Conservation (phyloP, 2,329 filamentous ascomycete genomes). For the Botrytis elliptica region DNA sequence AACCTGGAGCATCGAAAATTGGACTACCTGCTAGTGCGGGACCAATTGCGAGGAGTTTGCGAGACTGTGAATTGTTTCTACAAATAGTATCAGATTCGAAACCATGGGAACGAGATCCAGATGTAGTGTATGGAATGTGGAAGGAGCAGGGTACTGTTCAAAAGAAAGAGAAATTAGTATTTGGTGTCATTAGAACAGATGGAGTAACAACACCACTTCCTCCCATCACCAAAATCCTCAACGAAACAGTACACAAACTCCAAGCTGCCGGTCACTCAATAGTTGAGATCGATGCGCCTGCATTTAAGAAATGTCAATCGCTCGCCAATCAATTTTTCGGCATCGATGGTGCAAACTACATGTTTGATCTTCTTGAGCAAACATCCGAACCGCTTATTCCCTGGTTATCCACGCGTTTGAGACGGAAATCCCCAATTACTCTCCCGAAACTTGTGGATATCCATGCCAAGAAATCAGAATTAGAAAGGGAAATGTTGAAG, state of each 20-base stretch:
- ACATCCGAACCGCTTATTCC: background rate
- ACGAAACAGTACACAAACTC: constrained; percentile 45
- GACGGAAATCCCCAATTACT: background rate
- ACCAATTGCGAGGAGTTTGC: constrained; percentile 43
- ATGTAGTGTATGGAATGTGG: constrained; percentile 46
- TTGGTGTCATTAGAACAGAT: constrained; percentile 52
- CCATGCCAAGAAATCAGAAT: background rate
- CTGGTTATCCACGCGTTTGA: background rate
- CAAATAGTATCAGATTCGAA: constrained; percentile 51
- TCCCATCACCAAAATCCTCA: constrained; percentile 47
- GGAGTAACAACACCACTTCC: constrained; percentile 52
- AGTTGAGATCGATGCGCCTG: constrained; percentile 55
- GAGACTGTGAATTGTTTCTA: constrained; percentile 39
- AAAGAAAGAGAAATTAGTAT: constrained; percentile 35
- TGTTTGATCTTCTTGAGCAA: background rate
- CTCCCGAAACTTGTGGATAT: background rate
- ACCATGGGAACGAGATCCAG: constrained; percentile 50
- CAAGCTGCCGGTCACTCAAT: constrained; percentile 51
- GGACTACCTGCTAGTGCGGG: constrained; percentile 50
- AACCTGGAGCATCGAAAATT: constrained; percentile 52
- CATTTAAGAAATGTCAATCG: constrained; percentile 55
- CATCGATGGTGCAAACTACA: background rate
- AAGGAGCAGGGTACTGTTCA: constrained; percentile 33
- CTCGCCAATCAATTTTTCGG: constrained; percentile 42
- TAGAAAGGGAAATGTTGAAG: background rate